These are phyloP conservation scores for Sclerotinia subarctica DNA, from an alignment of 2,329 filamentous ascomycete species.

Conservation along the genomic window DNA sequence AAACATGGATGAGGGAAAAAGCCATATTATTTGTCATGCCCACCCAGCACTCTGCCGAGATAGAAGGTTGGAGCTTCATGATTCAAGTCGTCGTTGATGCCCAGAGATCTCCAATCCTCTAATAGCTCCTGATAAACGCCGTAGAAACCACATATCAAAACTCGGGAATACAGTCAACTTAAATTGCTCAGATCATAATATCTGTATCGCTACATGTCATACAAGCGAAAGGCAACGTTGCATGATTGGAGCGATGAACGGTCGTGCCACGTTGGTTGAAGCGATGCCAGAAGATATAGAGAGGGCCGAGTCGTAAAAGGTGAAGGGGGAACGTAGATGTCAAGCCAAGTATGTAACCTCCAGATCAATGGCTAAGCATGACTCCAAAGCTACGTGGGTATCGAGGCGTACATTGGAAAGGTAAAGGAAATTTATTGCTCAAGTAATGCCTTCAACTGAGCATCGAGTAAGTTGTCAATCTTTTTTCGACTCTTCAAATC, in stretches of 20 bases:
- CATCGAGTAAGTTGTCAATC: conserved; percentile 51
- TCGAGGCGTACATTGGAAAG: neutral
- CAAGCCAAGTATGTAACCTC: neutral
- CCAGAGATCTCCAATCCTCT: conserved; percentile 37
- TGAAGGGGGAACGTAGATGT: conserved; percentile 4
- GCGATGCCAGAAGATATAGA: conserved; percentile 9
- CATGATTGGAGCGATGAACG: conserved; percentile 14
- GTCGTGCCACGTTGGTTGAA: conserved; percentile 11
- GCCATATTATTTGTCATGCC: conserved; percentile 20
- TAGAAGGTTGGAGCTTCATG: conserved; percentile 8
- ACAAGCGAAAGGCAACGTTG: conserved; percentile 17
- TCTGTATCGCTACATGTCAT: conserved; percentile 21
- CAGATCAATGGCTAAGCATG: conserved; percentile 14
- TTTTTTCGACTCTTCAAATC: conserved; percentile 56
- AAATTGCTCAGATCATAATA: conserved; percentile 25
- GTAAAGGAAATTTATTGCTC: conserved; percentile 38
- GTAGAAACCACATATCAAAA: conserved; percentile 33
- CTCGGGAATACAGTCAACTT: conserved; percentile 37
- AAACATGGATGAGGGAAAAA: conserved; percentile 30
- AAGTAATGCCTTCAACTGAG: conserved; percentile 50
- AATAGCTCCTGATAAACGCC: conserved; percentile 37
- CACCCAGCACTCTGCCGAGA: conserved; percentile 15
- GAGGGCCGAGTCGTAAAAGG: neutral
- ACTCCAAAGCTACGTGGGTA: conserved; percentile 16
- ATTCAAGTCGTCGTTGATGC: conserved; percentile 15